Conservation (phyloP, 2,329 filamentous ascomycete species). For the Grosmannia clavigera region DNA sequence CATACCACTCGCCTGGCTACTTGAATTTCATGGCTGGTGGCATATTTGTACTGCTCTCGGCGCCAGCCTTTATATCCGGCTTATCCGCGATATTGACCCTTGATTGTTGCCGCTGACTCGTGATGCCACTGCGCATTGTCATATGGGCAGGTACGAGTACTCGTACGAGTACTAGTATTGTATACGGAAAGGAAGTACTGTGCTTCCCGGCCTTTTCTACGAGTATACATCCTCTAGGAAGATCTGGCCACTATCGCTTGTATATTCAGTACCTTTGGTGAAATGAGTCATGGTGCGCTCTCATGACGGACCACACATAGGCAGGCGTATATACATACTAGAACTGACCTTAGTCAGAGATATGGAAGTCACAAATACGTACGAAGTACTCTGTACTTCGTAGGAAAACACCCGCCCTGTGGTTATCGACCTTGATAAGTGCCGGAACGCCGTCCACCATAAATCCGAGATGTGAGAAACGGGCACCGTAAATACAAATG, state of each 20-base stretch:
- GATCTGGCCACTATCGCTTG: too few relatives aligned
- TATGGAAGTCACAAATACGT: neutral
- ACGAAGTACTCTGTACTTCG: neutral
- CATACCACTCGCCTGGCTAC: conserved; percentile 39
- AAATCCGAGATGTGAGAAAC: neutral
- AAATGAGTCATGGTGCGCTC: too few relatives aligned
- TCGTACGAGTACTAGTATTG: too few relatives aligned
- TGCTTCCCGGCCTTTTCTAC: too few relatives aligned
- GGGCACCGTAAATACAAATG: neutral
- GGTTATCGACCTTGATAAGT: too few relatives aligned
- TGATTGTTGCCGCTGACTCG: neutral
- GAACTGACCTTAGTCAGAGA: too few relatives aligned
- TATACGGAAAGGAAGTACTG: too few relatives aligned
- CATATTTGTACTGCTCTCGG: conserved; percentile 46
- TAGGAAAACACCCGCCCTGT: neutral
- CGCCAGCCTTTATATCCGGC: conserved; percentile 29
- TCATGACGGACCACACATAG: neutral
- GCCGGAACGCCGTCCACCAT: neutral
- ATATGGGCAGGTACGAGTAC: neutral
- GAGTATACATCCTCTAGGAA: too few relatives aligned
- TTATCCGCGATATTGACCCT: conserved; percentile 18
- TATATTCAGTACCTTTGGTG: too few relatives aligned
- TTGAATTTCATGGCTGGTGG: conserved; percentile 55
- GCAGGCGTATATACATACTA: neutral
- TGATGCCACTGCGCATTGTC: neutral